A percentile compares a stretch with the other conserved stretches of the same genome.
These are phyloP conservation scores for Hypericum perforatum DNA, from an alignment of 345 rosid species.

Conservation along the genomic window DNA sequence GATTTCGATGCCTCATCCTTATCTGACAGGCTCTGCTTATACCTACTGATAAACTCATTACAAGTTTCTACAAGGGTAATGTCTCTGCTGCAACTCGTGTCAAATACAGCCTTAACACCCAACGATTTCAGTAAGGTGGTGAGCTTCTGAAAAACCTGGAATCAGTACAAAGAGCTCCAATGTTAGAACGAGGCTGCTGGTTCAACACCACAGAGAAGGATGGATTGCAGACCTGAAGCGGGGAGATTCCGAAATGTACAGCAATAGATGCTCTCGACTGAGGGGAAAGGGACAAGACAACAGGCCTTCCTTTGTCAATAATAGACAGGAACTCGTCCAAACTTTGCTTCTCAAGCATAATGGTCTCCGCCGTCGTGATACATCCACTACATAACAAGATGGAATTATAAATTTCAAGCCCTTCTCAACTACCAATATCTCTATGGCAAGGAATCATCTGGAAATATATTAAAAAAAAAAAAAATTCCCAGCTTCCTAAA, in stretches of 20 bases:
- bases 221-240: conserved; percentile 36
- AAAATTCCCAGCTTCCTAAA: no score
- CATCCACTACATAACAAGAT: conserved; percentile 53
- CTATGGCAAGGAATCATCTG: no score
- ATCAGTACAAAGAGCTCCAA: conserved; percentile 3
- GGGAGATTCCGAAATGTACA: conserved; percentile 53
- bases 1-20: conserved; percentile 27
- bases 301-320: conserved; percentile 45
- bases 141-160: conserved; percentile 68
- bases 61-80: conserved; percentile 72
- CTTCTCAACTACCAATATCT: not conserved
- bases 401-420: not conserved
- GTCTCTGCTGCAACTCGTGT: conserved; percentile 78
- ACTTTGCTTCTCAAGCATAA: conserved; percentile 98
- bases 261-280: conserved; percentile 92
- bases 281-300: conserved; percentile 68
- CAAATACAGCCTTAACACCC: conserved; percentile 82
- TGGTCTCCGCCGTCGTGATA: conserved; percentile 87
- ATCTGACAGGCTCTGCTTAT: conserved; percentile 35
- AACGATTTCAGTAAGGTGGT: conserved; percentile 69
- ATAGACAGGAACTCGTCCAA: conserved; percentile 72
- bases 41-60: conserved; percentile 69
- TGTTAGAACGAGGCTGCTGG: not conserved
- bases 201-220: no score
- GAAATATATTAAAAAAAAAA: no score